Conservation (phyloP, 176 grass and related monocot genomes). For the Elaeis guineensis region DNA sequence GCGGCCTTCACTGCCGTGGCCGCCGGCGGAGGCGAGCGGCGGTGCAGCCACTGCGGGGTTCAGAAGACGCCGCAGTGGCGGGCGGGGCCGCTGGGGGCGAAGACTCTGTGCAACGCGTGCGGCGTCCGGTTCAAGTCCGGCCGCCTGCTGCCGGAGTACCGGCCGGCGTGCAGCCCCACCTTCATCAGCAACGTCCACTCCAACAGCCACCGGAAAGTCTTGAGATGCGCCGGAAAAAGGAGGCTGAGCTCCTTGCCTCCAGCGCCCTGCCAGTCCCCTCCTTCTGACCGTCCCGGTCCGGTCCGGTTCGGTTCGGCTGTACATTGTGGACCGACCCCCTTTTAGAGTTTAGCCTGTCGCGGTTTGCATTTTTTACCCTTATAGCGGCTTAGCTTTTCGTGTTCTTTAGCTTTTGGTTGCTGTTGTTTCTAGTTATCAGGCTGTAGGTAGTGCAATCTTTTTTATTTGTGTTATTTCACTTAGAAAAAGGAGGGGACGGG, state of each 20-base stretch:
- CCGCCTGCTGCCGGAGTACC: constrained; percentile 82
- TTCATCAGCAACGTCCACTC: constrained; percentile 67
- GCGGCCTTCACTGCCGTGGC: neutral
- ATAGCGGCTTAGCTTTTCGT: too few species aligned
- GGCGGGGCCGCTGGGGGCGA: constrained; percentile 71
- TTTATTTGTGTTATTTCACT: too few species aligned
- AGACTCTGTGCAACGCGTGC: constrained; percentile 95
- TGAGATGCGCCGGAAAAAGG: constrained; percentile 94
- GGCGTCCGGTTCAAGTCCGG: constrained; percentile 96
- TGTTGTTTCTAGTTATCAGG: too few species aligned
- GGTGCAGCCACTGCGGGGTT: constrained; percentile 93
- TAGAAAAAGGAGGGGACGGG: too few species aligned
- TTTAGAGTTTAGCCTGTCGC: neutral
- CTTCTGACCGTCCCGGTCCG: constrained; percentile 22
- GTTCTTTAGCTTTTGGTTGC: too few species aligned
- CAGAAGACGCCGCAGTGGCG: constrained; percentile 98
- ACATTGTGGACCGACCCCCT: neutral
- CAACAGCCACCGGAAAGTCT: constrained; percentile 95
- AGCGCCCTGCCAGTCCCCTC: constrained; percentile 39
- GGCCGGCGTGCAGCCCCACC: constrained; percentile 81
- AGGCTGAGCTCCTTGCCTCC: constrained; percentile 12
- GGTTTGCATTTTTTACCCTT: neutral
- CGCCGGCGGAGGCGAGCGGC: constrained; percentile 29
- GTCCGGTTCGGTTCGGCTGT: neutral
- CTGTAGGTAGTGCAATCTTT: too few species aligned